These are phyloP conservation scores for Zizania palustris DNA, from an alignment of 202 grass and related monocot genomes.

Conservation along the genomic window DNA sequence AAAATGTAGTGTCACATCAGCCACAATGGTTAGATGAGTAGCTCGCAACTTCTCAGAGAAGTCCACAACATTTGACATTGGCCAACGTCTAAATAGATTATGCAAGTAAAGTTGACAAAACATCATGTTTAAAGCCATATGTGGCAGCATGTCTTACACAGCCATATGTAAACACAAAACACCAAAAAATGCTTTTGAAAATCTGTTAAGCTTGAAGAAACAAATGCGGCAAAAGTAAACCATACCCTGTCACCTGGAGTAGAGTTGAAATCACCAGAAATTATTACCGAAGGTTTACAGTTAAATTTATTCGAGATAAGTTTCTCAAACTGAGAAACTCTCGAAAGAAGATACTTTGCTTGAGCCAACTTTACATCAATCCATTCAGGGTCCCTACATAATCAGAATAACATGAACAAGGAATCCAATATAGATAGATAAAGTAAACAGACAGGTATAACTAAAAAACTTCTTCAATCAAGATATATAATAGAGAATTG, in stretches of 20 bases:
- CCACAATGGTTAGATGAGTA: neutral
- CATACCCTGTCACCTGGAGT: constrained; percentile 82
- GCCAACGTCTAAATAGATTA: constrained; percentile 5
- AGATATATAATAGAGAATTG: neutral
- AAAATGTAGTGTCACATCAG: neutral
- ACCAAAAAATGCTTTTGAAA: neutral
- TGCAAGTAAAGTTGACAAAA: neutral
- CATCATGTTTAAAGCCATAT: constrained; percentile 34
- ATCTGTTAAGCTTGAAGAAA: neutral
- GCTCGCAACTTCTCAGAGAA: neutral
- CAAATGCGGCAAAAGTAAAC: constrained; percentile 21
- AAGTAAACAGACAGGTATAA: constrained; percentile 30
- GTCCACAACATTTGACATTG: neutral
- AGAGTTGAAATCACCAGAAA: constrained; percentile 93
- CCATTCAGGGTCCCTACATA: constrained; percentile 84
- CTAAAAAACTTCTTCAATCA: constrained; percentile 36
- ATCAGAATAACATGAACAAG: constrained; percentile 28
- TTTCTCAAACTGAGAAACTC: constrained; percentile 76
- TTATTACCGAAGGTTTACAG: constrained; percentile 73
- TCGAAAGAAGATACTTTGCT: constrained; percentile 85
- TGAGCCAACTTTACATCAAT: constrained; percentile 93
- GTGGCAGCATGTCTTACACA: too few species aligned
- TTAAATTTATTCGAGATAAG: constrained; percentile 65
- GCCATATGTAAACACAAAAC: neutral
- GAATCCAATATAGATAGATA: constrained; percentile 29